Evolutionary conservation across 2,329 filamentous ascomycete species (phyloP), one percentile per base, ranked within the genome.

Genomic region (Ophiostoma tasmaniense): DNA sequence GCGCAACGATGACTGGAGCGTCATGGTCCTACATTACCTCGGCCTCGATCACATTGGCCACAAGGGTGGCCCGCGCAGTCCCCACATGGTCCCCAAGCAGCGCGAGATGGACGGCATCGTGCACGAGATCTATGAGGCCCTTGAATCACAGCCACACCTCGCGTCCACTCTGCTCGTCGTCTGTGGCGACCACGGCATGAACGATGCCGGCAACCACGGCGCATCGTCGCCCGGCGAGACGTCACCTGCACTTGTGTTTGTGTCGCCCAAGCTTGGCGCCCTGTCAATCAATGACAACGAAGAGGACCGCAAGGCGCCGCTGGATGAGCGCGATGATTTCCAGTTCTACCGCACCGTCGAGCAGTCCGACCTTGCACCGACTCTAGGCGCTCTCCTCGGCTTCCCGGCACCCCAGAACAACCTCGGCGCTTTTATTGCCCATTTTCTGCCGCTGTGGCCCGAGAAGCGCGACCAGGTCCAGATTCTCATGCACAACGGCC

Each of bases 101-200:
- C 82, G 79, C 25, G 96, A 99, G 78, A 99, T 99, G 70, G 76
- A 78, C 64, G 74, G 67, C 35, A 72, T 77, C 13, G 75, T 76
- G 33, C 1, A 82, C 83, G 71, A 80, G 86, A 69, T 99, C 33
- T 97, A 92, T 75, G 81, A 83, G 14, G 90, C 91, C 7, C 90
- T 99, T 72, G 84, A 90, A 75, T 83, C 83, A 3, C 80, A 90
- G 69, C 76, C 84, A 1, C 90, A 97, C 77, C 86, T 97, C 0
- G 76, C 86, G 39, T 90, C 90, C 4, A 93, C 94, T 0, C 80
- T 99, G 1, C 84, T 99, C 64, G 88, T 99, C 2, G 80, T 99
- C 7, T 92, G 90, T 69, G 95, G 95, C 69, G 96, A 99, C 75
- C 95, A 99, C 76, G 95, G 95, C n/a, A 99, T 99, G 95, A 99